Base-by-base conservation (phyloP, 352 stramenopile genomes). In the Achlya hypogyna region DNA sequence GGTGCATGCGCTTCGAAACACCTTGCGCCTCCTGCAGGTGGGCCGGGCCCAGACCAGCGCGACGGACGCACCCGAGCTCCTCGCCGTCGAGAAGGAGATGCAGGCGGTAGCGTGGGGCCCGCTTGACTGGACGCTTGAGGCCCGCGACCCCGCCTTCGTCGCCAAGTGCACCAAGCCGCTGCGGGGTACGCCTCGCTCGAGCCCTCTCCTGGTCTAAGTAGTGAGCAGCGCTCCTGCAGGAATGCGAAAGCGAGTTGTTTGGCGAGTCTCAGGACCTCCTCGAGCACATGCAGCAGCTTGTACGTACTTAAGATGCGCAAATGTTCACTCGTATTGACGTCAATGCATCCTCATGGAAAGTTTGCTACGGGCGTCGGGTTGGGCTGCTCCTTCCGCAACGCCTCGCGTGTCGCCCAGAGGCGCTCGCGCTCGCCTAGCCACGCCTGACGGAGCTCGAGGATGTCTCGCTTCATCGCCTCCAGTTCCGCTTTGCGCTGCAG, bases 371-470 rank as follows among this genome's bases (percentile, higher is more conserved):
- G 60, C 6, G 60, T 67, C 12, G 45, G 60, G 42, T 67, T 67
- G 29, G 60, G 4, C 23, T 67, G 60, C 32, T 67, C 38, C 18
- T 67, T 67, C 2, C 60, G 60, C 2, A 67, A n/a, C 31, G 51
- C 60, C 23, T 67, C 60, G n/a, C 60, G 60, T n/a, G 49, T 59
- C n/a, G 16, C 12, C 60, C 60, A 67, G 12, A 67, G 34, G n/a
- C 27, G 12, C 22, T 67, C 60, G 8, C 60, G 60, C 23, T 67
- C 60, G 10, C 14, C 14, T 4, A 67, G 42, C 60, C 51, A 58
- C 16, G 51, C 45, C 27, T 59, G 60, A 16, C 60, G 60, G 9
- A 67, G 25, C 22, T 54, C 60, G 29, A 49, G 20, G 6, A 67
- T 67, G 14, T 67, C 60, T 27, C 31, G 12, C 27, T 67, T 67